These are phyloP conservation scores for Thalassiosira sp. DNA, from an alignment of 352 stramenopile genomes.

Conservation along the genomic window DNA sequence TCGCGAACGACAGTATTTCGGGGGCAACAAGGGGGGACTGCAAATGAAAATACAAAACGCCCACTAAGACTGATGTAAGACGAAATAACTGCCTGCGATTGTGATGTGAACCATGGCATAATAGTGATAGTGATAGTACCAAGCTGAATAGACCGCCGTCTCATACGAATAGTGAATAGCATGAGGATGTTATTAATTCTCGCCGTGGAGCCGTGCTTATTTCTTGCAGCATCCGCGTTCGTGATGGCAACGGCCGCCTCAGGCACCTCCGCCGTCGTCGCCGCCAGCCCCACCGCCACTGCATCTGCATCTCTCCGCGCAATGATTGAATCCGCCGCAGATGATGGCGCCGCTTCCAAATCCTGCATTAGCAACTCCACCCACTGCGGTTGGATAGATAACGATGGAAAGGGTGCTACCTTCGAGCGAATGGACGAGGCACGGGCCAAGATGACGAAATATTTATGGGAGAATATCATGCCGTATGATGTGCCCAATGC, in stretches of 20 bases:
- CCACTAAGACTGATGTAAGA: too few species aligned
- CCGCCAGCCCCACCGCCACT: not conserved
- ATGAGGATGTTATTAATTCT: too few species aligned
- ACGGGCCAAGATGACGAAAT: slow-evolving; percentile 37
- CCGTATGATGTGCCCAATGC: slow-evolving; percentile 62
- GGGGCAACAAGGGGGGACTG: too few species aligned
- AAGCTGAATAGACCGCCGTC: too few species aligned
- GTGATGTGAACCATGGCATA: too few species aligned
- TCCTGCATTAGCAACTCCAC: slow-evolving; percentile 17
- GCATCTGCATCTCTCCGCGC: not conserved
- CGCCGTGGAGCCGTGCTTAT: too few species aligned
- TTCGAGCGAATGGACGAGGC: slow-evolving; percentile 27
- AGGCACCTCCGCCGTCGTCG: not conserved
- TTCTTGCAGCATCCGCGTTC: not conserved
- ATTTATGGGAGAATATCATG: slow-evolving; percentile 66
- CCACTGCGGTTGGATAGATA: slow-evolving; percentile 17
- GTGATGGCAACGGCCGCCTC: not conserved
- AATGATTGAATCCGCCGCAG: not conserved
- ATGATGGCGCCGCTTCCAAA: not conserved
- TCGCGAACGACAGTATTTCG: too few species aligned
- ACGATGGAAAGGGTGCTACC: not conserved
- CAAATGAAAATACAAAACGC: too few species aligned
- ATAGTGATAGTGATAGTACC: too few species aligned
- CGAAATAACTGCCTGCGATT: too few species aligned
- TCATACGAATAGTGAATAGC: too few species aligned